Evolutionary conservation across 2,329 filamentous ascomycete genomes (phyloP), one percentile per base, ranked within the genome.

Genomic region (Talaromyces rugulosus): DNA sequence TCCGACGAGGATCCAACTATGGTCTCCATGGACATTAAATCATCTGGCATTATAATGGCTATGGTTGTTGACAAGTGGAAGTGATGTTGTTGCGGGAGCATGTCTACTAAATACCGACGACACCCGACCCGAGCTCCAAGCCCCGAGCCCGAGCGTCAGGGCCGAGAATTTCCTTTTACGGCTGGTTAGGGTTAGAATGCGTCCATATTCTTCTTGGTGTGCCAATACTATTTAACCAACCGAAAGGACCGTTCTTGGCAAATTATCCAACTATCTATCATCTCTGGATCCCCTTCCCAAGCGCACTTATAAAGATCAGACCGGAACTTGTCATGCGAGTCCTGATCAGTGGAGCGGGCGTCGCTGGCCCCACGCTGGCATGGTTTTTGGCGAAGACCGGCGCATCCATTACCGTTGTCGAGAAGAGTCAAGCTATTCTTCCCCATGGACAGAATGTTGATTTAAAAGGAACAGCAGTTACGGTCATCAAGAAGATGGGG

Each of bases 401-500:
- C 31, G 71, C 75, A 58, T 62, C 68, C 12, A 70, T 81, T 47
- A 81, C 78, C 2, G 68, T 82, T 8, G 63, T 82, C 57, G 80
- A 81, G 65, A 71, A 75, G 1, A 76, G 70, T 55, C 68, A 77
- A 0, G 58, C n/a, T 1, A 70, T 86, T 0, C 80, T 84, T 0
- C 70, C 74, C 1, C 73, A 73, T 0, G 85, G 85, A 0, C 77
- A 81, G 1, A 82, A 85, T 53, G 66, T 87, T 3, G 85, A 87
- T 66, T 70, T 87, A 0, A 80, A 83, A 2, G 81, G 78, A 8
- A 76, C 78, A 12, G 84, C 81, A 0, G 77, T 86, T 52, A 74
- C 82, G 9, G 80, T 85, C 8, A 68, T 86, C 18, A 79, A 75
- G 62, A 76, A 75, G 1, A 85, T 87, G 83, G 83, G 82, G 0